Conservation (phyloP, 73 alveolate genomes). For the Breviolum minutum region DNA sequence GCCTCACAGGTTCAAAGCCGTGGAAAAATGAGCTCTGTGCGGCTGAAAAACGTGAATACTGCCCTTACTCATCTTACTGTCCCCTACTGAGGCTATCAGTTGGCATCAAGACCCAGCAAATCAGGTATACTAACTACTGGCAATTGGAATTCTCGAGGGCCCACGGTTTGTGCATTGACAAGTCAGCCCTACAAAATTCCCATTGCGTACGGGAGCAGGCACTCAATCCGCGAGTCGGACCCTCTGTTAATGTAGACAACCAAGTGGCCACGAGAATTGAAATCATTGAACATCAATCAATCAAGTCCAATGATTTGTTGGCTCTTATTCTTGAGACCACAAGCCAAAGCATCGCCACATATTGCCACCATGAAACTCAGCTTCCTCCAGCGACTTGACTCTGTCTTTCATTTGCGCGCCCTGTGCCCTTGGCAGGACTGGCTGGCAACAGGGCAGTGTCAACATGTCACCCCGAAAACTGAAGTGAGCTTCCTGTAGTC, state of each 20-base stretch:
- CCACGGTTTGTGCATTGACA: too few species aligned
- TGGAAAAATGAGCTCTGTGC: background rate
- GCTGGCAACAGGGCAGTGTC: background rate
- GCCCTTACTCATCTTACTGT: too few species aligned
- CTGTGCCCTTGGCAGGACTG: slow-evolving; percentile 55
- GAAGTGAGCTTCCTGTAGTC: background rate
- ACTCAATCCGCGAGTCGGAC: background rate
- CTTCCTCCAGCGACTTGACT: slow-evolving; percentile 72
- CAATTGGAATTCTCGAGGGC: too few species aligned
- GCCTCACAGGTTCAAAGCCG: background rate
- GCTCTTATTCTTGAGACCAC: background rate
- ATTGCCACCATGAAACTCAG: slow-evolving; percentile 13
- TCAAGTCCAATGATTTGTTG: too few species aligned
- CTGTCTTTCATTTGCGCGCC: slow-evolving; percentile 74
- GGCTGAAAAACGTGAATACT: too few species aligned
- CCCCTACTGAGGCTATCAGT: too few species aligned
- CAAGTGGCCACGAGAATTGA: background rate
- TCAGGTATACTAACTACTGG: too few species aligned
- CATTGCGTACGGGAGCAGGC: too few species aligned
- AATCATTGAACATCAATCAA: background rate
- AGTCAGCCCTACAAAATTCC: too few species aligned
- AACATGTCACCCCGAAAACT: background rate
- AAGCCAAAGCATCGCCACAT: background rate
- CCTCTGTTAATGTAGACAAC: background rate
- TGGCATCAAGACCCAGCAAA: too few species aligned